These are phyloP conservation scores for Teunomyces stri DNA, from an alignment of 805 yeast genomes.

Conservation along the genomic window DNA sequence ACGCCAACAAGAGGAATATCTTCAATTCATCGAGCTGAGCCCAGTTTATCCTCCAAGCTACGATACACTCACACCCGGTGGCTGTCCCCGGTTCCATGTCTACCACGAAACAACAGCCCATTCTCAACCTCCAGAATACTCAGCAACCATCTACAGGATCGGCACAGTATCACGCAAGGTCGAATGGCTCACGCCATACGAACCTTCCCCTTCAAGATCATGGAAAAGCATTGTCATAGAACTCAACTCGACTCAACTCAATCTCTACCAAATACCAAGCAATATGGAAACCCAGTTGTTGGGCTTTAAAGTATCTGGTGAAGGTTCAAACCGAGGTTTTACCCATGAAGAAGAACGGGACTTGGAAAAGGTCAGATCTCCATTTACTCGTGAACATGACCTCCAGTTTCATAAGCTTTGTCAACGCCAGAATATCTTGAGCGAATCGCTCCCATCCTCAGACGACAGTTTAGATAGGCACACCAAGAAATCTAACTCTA, in stretches of 20 bases:
- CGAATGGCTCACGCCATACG: conserved; percentile 80
- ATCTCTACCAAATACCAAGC: conserved; percentile 52
- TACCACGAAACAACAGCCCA: not conserved
- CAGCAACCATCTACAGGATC: conserved; percentile 61
- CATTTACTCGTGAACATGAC: conserved; percentile 24
- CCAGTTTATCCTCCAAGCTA: conserved; percentile 41
- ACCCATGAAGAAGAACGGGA: conserved; percentile 12
- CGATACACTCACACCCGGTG: conserved; percentile 40
- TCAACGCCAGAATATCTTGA: conserved; percentile 15
- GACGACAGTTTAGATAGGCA: conserved; percentile 5
- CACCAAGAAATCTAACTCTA: not conserved
- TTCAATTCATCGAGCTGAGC: conserved; percentile 34
- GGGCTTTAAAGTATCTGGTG: conserved; percentile 15
- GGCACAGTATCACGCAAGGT: conserved; percentile 61
- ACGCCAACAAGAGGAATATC: conserved; percentile 9
- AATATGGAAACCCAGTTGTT: conserved; percentile 27
- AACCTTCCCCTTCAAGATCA: conserved; percentile 57
- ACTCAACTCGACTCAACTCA: conserved; percentile 82
- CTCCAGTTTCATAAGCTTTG: conserved; percentile 26
- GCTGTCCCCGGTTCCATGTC: conserved; percentile 40
- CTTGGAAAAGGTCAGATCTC: conserved; percentile 13
- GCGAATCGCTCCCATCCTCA: not conserved
- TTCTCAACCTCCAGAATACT: conserved; percentile 54
- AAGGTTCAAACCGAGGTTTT: conserved; percentile 6
- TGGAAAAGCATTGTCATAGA: conserved; percentile 75